Conservation (phyloP, 2,329 filamentous ascomycete genomes). For the Trichoderma endophyticum region DNA sequence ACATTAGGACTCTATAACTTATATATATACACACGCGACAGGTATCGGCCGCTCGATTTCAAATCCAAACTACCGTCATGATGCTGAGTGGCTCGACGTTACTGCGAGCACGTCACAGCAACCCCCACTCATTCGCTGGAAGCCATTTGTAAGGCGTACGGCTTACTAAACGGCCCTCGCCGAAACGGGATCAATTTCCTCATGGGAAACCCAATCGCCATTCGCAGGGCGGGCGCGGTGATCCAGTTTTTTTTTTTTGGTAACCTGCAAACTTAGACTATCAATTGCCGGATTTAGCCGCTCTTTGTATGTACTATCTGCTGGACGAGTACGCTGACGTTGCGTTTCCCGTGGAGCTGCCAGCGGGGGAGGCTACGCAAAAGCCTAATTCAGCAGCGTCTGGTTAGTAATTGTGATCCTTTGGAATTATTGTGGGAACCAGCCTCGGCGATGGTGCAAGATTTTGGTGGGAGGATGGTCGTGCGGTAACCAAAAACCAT, state of each 20-base stretch:
- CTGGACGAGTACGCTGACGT: neutral
- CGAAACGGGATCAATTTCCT: neutral
- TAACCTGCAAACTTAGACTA: neutral
- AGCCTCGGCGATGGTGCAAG: neutral
- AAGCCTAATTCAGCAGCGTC: neutral
- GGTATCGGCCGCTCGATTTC: neutral
- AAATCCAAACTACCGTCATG: neutral
- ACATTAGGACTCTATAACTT: too few relatives aligned
- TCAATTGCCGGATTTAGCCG: neutral
- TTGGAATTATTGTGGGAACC: neutral
- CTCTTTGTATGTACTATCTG: neutral
- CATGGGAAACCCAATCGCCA: neutral
- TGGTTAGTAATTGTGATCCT: neutral
- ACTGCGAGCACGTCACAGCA: constrained; percentile 12
- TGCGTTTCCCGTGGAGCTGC: neutral
- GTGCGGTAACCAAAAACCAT: neutral
- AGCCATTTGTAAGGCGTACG: constrained; percentile 12
- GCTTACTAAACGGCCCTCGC: constrained; percentile 3
- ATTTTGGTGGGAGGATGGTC: neutral
- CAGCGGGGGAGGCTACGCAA: neutral
- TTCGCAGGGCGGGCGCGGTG: too few relatives aligned
- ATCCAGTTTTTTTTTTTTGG: neutral
- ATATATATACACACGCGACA: neutral
- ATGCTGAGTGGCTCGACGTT: neutral
- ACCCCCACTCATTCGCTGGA: constrained; percentile 7